Base-by-base conservation (phyloP, 331 rosid genomes). In the Ulmus americana region DNA sequence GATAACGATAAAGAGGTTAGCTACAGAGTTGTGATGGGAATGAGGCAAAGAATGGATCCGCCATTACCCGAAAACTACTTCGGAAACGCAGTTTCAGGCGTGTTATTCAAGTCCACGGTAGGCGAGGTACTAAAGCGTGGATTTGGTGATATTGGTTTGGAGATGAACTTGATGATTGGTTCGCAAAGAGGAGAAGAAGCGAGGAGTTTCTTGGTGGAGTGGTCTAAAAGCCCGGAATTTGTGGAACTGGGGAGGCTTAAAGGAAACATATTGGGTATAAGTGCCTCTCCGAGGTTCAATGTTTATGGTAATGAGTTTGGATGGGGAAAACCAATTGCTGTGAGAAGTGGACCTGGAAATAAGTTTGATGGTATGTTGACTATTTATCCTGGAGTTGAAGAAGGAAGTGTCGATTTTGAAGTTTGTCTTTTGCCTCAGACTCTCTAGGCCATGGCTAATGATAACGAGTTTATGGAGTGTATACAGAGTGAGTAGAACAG, bases 101-200 rank as follows among this genome's bases (percentile, higher is more conserved):
- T 7, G 20, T 1, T 5, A 11, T 57, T 59, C 0, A 39, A 46
- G 20, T 18, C 72, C 59, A 70, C 39, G 10, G 79, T 45, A 42
- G 39, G 61, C 6, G 64, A 70, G 6, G 39, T 79, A 18, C 12
- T 55, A 4, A 9, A 39, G 0, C 66, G 57, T 7, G 78, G 78
- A 10, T 9, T 81, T 0, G 83, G 80, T 0, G 56, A 61, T 64
- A 65, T 56, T 45, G 74, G 77, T 51, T 1, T 11, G 77, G 77
- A 75, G 51, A 71, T 75, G 54, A 75, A 63, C 75, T 67, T 58
- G 54, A 20, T 71, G 59, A 40, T 79, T 10, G 16, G 60, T 35
- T 28, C 55, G 8, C 39, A 75, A 57, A 14, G 75, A 3, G 66
- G 51, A 18, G 68, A 55, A 53, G 65, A 40, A 35, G 0, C 63